These are phyloP conservation scores for Entophlyctis luteolus DNA, from an alignment of 192 early-diverging fungal genomes.

Conservation along the genomic window DNA sequence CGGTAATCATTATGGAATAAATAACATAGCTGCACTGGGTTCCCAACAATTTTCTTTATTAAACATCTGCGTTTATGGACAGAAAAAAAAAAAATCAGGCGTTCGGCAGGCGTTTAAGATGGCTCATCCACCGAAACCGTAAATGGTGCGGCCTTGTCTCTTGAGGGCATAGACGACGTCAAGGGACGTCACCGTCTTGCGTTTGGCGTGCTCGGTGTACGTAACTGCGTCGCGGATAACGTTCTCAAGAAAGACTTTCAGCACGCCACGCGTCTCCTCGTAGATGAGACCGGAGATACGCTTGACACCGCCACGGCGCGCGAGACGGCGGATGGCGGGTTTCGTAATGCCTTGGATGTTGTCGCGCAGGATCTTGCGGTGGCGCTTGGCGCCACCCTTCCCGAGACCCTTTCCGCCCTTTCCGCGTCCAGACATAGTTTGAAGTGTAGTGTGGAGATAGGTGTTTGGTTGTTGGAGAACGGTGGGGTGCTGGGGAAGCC, in stretches of 20 bases:
- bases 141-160: slow-evolving; percentile 90
- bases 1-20: too few relatives aligned
- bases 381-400: slow-evolving; percentile 99
- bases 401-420: slow-evolving; percentile 99
- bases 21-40: too few relatives aligned
- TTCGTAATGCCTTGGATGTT: slow-evolving; percentile 98
- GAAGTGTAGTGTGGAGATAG: neutral
- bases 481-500: too few relatives aligned
- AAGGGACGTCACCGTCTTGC: slow-evolving; percentile 98
- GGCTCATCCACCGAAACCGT: slow-evolving; percentile 55
- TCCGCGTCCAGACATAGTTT: slow-evolving; percentile 90
- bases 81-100: too few relatives aligned
- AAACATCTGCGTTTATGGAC: too few relatives aligned
- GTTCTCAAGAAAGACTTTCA: slow-evolving; percentile 98
- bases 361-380: slow-evolving; percentile 99
- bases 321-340: slow-evolving; percentile 98
- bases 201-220: slow-evolving; percentile 98
- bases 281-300: slow-evolving; percentile 99
- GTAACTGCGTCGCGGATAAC: slow-evolving; percentile 98
- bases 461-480: neutral
- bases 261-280: slow-evolving; percentile 96
- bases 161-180: slow-evolving; percentile 99
- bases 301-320: slow-evolving; percentile 99
- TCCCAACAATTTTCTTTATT: too few relatives aligned
- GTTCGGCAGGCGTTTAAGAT: too few relatives aligned